Base-by-base conservation (phyloP, 257 asterid species). In the Linaria vulgaris region DNA sequence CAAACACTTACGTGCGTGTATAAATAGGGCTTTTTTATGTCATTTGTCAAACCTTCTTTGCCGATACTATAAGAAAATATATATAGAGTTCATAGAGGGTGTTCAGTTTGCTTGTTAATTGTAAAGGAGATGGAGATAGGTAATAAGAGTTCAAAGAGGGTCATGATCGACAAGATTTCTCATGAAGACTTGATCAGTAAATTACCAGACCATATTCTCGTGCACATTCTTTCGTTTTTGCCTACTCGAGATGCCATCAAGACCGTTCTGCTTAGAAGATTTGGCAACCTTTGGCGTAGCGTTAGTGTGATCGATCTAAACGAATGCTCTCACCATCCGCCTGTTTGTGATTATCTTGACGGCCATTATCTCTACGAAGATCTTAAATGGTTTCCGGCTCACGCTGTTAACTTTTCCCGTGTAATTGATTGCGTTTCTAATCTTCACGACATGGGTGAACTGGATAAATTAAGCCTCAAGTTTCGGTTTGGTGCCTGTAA, bases 141-240 rank as follows among this genome's bases (percentile, higher is more conserved):
- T 41, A n/a, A n/a, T n/a, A 2, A 46, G 20, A 12, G 24, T 67
- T 12, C 25, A 7, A 56, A 56, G 31, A 54, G 15, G 63, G 17
- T n/a, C n/a, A n/a, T n/a, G n/a, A n/a, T n/a, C n/a, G n/a, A n/a
- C n/a, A n/a, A n/a, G n/a, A n/a, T n/a, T n/a, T n/a, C 11, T 5
- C 31, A 5, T 56, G 68, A 59, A 22, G 81, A 75, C 66, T 49
- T 16, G 4, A 12, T 72, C 1, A 75, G 70, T 52, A 70, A 22
- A 25, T 61, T 79, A 41, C 81, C 77, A 1, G 81, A 72, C 61
- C 56, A 23, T 1, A 69, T 79, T 30, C 73, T 79, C 30, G 21
- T 61, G 31, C 68, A 57, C 9, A 69, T 79, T 34, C 77, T 72
- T 17, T 56, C 79, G 20, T 66, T 79, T 57, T 55, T 79, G 22